A percentile compares a stretch with the other conserved stretches of the same genome.
Evolutionary conservation across 768 basidiomycete species (phyloP).

Genomic region (Mycena belliarum): DNA sequence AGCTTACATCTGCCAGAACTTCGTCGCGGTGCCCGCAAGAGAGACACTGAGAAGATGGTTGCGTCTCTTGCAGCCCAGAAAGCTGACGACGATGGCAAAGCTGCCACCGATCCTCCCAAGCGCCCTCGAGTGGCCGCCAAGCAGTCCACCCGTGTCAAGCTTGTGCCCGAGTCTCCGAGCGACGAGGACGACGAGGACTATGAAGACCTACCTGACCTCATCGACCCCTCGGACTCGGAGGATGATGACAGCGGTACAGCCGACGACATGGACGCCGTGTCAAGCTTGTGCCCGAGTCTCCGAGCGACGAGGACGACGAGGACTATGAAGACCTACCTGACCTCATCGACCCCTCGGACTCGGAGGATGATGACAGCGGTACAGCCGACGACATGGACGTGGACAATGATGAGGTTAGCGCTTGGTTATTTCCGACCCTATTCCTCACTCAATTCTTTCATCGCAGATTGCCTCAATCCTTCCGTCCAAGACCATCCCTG

Average conservation of each 20-base stretch:
- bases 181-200: background rate
- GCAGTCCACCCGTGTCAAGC: background rate
- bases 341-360: background rate
- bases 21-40: constrained; percentile 3
- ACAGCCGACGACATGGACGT: background rate
- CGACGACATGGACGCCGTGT: background rate
- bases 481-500: no score
- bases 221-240: background rate
- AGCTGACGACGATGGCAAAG: background rate
- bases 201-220: background rate
- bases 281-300: background rate
- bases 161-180: background rate
- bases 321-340: background rate
- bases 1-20: background rate
- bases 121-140: background rate
- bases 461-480: no score
- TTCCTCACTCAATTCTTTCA: no score
- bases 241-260: background rate
- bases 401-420: no score
- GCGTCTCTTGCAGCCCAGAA: background rate
- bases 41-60: background rate
- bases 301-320: background rate
- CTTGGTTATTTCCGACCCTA: no score
- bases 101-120: background rate
- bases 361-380: background rate